phyloP scores from a whole-genome alignment of 257 asterid species.

The Penstemon newberryi region DNA sequence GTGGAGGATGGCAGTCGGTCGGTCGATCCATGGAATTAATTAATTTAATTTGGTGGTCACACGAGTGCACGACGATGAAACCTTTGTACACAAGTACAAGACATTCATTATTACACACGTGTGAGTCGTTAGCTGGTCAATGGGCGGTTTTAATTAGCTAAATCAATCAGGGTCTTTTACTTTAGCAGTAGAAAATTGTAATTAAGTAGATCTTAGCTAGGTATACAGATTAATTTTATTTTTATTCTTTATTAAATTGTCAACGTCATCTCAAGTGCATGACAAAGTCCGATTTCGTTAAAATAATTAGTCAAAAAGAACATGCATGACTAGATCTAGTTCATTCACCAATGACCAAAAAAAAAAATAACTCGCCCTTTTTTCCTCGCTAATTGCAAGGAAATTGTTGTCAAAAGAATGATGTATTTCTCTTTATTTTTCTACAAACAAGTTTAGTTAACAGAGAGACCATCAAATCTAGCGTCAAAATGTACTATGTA shows the following conservation, averaged over 20 bases:
- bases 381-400: too few relatives aligned
- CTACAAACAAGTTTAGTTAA: too few relatives aligned
- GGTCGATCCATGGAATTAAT: neutral
- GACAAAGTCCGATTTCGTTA: constrained; percentile 10
- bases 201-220: constrained; percentile 24
- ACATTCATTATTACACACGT: constrained; percentile 29
- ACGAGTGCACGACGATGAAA: constrained; percentile 26
- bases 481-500: too few relatives aligned
- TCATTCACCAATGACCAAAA: neutral
- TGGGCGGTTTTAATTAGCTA: constrained; percentile 16
- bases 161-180: neutral
- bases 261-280: constrained; percentile 18
- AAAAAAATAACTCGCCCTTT: too few relatives aligned
- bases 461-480: too few relatives aligned
- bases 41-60: neutral
- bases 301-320: constrained; percentile 20
- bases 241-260: neutral
- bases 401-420: too few relatives aligned
- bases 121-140: constrained; percentile 29
- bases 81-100: constrained; percentile 11
- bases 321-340: constrained; percentile 25
- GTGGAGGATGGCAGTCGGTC: neutral
- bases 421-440: too few relatives aligned
- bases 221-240: constrained; percentile 9
- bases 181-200: constrained; percentile 18